A percentile compares a stretch with the other conserved stretches of the same genome.
These are phyloP conservation scores for Phytopythium mirpurense DNA, from an alignment of 352 stramenopile species.

Conservation along the genomic window DNA sequence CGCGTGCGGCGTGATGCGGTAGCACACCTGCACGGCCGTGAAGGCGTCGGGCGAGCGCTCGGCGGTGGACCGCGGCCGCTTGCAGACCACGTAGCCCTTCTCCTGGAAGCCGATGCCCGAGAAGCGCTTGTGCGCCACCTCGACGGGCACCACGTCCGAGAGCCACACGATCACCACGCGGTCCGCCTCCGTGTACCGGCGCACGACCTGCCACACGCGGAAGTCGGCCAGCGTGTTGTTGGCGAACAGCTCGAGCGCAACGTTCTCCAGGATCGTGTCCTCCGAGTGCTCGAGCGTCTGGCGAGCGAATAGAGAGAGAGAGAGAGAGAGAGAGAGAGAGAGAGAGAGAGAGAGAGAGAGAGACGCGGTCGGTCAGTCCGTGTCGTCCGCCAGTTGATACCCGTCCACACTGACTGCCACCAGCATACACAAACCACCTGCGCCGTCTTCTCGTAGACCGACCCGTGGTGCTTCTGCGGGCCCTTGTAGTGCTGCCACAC, in stretches of 20 bases:
- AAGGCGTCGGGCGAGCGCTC: constrained; percentile 18
- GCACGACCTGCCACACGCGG: constrained; percentile 29
- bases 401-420: too few species aligned
- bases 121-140: constrained; percentile 44
- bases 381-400: too few species aligned
- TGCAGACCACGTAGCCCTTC: constrained; percentile 26
- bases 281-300: constrained; percentile 4
- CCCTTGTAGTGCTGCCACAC: constrained; percentile 47
- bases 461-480: constrained; percentile 35
- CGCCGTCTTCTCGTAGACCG: constrained; percentile 32
- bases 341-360: too few species aligned
- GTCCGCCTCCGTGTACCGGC: constrained; percentile 31
- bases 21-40: constrained; percentile 28
- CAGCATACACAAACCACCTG: constrained; percentile 14
- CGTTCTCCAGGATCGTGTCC: constrained; percentile 8
- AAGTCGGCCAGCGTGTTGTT: constrained; percentile 14
- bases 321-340: too few species aligned
- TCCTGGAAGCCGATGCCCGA: constrained; percentile 25
- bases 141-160: constrained; percentile 7
- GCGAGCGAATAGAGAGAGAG: too few species aligned
- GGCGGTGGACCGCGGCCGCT: constrained; percentile 13
- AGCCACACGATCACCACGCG: constrained; percentile 35
- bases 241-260: constrained; percentile 4
- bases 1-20: constrained; percentile 32
- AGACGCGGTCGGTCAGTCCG: too few species aligned